These are phyloP conservation scores for Arabidopsis suecica DNA, from an alignment of 345 rosid genomes.

Conservation along the genomic window DNA sequence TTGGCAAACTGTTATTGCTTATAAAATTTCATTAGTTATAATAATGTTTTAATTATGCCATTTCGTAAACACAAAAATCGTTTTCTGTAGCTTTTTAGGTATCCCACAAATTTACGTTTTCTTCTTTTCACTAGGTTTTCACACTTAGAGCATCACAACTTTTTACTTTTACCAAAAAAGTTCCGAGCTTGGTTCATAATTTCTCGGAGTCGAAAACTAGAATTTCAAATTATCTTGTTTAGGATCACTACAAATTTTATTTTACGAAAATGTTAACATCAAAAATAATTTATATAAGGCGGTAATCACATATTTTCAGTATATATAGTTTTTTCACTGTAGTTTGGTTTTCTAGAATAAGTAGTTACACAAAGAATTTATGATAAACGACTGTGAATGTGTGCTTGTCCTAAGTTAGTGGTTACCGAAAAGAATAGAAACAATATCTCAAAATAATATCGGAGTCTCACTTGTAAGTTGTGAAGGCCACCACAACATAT, in stretches of 20 bases:
- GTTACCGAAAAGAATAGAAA: background rate
- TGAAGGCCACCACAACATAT: background rate
- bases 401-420: background rate
- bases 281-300: background rate
- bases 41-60: background rate
- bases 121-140: background rate
- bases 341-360: background rate
- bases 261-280: background rate
- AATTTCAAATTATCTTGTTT: too few species aligned
- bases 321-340: too few species aligned
- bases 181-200: too few species aligned
- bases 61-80: background rate
- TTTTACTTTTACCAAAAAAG: too few species aligned
- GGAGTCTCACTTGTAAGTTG: background rate
- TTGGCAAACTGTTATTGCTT: background rate
- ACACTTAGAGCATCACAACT: background rate
- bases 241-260: background rate
- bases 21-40: too few species aligned
- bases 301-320: background rate
- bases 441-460: background rate
- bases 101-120: background rate
- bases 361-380: background rate
- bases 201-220: too few species aligned
- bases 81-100: background rate
- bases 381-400: background rate